Evolutionary conservation across 495 filamentous ascomycete genomes (phyloP), one percentile per base, ranked within the genome.

Genomic region (Parathielavia hyrcaniae): DNA sequence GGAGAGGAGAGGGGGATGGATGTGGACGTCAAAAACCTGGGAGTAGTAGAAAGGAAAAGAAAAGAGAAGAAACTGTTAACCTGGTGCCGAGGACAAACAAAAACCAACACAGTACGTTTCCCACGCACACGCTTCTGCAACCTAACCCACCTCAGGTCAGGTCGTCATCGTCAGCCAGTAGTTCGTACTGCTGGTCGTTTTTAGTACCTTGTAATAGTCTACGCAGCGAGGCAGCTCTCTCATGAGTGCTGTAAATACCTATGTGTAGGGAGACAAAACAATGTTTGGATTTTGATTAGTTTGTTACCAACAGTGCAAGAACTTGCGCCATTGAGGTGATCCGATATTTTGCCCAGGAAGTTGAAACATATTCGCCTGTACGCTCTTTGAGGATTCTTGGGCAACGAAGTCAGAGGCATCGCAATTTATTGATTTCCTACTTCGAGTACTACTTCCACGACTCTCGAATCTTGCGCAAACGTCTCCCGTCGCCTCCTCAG

Each of bases 371-470:
- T 3, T 30, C 26, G 2, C 26, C 26, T 30, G 26, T 3, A 30
- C 26, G 26, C 26, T 30, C 3, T 30, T 30, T 6, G 26, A 30
- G 26, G 26, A 2, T 30, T 2, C 17, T 17, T 20, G 17, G 10
- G n/a, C n/a, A 22, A 11, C 1, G n/a, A 8, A 38, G 12, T 38
- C 12, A 3, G 17, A 40, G 17, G 16, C 19, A 23, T 39, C 13
- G 35, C 50, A 52, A 40, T 14, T 54, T 26, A 54, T 54, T 54
- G 23, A 20, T 14, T 32, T 14, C 45, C n/a, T 44, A 16, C 39
- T 34, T 19, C n/a, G 19, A n/a, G 30, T 32, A 22, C 52, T 32
- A 22, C 52, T 45, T 45, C 17, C 30, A 36, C n/a, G 39, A 10
- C 52, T 44, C 40, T 9, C 16, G 8, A 17, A 20, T 44, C 26